Percentiles rank a stretch among this genome's conserved stretches.
These are phyloP conservation scores for Verticillium longisporum DNA, from an alignment of 2,329 filamentous ascomycete species.

Conservation along the genomic window DNA sequence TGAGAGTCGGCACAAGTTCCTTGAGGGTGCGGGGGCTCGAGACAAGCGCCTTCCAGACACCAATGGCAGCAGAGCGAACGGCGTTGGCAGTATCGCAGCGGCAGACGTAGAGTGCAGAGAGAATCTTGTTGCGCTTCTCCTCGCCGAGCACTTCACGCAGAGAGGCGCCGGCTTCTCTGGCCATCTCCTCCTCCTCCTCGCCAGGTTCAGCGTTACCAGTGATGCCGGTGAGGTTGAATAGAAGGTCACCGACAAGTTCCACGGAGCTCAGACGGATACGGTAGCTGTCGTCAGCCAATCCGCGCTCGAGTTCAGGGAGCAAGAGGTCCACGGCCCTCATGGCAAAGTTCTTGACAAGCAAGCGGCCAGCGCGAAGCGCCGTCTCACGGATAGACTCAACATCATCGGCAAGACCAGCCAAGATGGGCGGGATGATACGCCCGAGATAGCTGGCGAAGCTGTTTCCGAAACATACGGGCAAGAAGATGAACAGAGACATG, in stretches of 20 bases:
- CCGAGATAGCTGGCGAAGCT: constrained; percentile 94
- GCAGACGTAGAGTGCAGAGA: constrained; percentile 96
- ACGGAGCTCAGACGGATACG: constrained; percentile 97
- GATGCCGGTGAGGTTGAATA: constrained; percentile 97
- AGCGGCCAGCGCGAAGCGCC: constrained; percentile 84
- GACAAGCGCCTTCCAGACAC: constrained; percentile 95
- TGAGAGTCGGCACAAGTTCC: constrained; percentile 90
- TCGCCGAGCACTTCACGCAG: constrained; percentile 89
- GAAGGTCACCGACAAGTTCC: constrained; percentile 88
- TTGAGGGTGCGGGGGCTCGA: constrained; percentile 88
- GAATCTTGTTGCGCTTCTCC: constrained; percentile 92
- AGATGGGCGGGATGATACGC: constrained; percentile 90
- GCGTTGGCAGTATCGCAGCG: constrained; percentile 92
- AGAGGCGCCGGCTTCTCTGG: constrained; percentile 84
- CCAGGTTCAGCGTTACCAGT: constrained; percentile 70
- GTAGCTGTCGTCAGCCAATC: constrained; percentile 94
- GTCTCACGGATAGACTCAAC: constrained; percentile 95
- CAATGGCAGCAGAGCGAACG: constrained; percentile 82
- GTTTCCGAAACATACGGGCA: constrained; percentile 98
- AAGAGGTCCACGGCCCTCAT: constrained; percentile 90
- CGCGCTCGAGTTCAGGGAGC: constrained; percentile 89
- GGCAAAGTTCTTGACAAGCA: constrained; percentile 98
- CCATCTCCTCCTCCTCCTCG: constrained; percentile 69
- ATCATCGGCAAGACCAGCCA: constrained; percentile 91
- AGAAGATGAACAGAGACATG: constrained; percentile 99